Evolutionary conservation across 140 eudicot genomes (phyloP).

Genomic region (Flaveria floridana): DNA sequence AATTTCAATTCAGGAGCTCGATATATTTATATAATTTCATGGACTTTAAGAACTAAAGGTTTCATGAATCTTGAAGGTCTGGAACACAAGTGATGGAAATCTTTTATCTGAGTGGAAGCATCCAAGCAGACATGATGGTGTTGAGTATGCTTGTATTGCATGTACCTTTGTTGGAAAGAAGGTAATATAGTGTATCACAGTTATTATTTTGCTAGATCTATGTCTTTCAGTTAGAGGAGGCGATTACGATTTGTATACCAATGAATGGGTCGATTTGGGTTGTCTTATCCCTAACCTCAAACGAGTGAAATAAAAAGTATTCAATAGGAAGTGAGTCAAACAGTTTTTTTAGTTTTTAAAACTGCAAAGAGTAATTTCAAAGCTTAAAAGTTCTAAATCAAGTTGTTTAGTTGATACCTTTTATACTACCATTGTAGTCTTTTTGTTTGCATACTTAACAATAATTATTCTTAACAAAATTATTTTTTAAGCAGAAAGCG

Average conservation of each 20-base stretch:
- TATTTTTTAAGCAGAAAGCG: not conserved
- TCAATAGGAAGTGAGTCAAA: not conserved
- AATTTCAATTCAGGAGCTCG: not conserved
- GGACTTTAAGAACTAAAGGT: not conserved
- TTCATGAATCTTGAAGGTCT: slow-evolving; percentile 37
- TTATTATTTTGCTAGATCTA: not conserved
- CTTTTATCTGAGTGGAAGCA: slow-evolving; percentile 50
- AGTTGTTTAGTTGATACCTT: not conserved
- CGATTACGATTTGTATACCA: not conserved
- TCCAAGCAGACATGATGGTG: slow-evolving; percentile 33
- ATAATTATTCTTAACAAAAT: not conserved
- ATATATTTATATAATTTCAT: not conserved
- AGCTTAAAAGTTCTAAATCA: not conserved
- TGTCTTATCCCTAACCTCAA: not conserved
- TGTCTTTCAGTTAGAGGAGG: not conserved
- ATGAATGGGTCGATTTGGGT: not conserved
- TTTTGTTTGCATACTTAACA: not conserved
- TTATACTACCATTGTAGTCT: not conserved
- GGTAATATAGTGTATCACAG: slow-evolving; percentile 29
- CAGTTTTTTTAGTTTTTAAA: not conserved
- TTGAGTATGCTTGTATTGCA: slow-evolving; percentile 39
- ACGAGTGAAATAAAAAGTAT: not conserved
- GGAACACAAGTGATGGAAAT: slow-evolving; percentile 54
- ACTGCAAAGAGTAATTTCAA: not conserved
- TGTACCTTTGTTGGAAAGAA: slow-evolving; percentile 52